A percentile compares a stretch with the other conserved stretches of the same genome.
phyloP scores from a whole-genome alignment of 2,329 filamentous ascomycete species.

The Metarhizium sp. region DNA sequence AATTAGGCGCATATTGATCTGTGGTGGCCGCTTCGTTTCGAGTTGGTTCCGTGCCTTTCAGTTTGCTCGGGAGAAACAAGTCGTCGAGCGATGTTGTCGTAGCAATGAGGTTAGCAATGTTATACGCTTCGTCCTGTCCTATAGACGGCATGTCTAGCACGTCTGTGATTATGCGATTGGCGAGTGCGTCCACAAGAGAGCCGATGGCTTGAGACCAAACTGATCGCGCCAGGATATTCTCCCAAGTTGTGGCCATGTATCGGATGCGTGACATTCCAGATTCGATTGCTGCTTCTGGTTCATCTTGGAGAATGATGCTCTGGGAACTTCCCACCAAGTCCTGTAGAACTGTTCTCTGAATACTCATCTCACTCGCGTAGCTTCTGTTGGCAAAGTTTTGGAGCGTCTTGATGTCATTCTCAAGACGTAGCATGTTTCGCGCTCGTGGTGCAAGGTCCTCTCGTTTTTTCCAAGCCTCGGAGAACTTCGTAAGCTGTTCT shows the following conservation, averaged over 20 bases:
- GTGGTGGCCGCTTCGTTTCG: conserved; percentile 42
- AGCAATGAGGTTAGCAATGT: conserved; percentile 48
- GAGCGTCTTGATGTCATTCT: conserved; percentile 50
- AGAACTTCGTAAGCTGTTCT: conserved; percentile 42
- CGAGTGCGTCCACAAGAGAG: conserved; percentile 47
- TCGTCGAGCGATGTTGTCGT: conserved; percentile 49
- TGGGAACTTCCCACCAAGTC: conserved; percentile 53
- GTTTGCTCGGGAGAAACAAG: conserved; percentile 43
- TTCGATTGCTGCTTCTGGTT: conserved; percentile 42
- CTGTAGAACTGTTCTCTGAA: conserved; percentile 51
- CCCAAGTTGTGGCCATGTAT: conserved; percentile 46
- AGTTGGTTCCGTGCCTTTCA: conserved; percentile 14
- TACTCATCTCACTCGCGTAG: conserved; percentile 50
- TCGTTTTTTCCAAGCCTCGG: conserved; percentile 41
- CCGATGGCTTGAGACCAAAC: conserved; percentile 56
- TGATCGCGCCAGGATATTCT: conserved; percentile 47
- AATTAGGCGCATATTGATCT: conserved; percentile 50
- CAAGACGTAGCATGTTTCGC: conserved; percentile 45
- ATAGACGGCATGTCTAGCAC: conserved; percentile 54
- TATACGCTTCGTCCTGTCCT: conserved; percentile 54
- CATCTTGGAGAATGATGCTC: conserved; percentile 49
- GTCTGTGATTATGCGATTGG: conserved; percentile 49
- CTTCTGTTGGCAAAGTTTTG: conserved; percentile 52
- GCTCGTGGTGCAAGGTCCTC: conserved; percentile 41
- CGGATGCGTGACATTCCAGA: conserved; percentile 43